Evolutionary conservation across 2,329 filamentous ascomycete species (phyloP).

Genomic region (Colletotrichum sp.): DNA sequence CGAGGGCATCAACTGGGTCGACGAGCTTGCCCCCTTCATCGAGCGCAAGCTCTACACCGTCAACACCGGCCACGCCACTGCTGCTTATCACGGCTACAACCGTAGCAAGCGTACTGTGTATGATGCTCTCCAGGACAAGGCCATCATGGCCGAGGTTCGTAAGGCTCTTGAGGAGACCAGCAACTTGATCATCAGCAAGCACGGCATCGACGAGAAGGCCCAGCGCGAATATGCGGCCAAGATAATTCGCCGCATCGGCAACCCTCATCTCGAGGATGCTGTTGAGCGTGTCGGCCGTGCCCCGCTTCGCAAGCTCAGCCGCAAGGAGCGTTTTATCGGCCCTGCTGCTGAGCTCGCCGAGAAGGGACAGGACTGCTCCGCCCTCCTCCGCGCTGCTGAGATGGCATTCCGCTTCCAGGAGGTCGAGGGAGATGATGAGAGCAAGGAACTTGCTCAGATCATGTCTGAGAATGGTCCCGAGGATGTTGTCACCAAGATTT

Average conservation of each 20-base stretch:
- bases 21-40: conserved; percentile 91
- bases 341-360: conserved; percentile 90
- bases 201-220: conserved; percentile 75
- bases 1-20: conserved; percentile 90
- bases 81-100: conserved; percentile 93
- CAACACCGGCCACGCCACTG: conserved; percentile 96
- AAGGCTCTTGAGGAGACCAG: conserved; percentile 86
- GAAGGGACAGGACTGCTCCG: conserved; percentile 72
- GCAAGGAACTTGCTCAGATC: conserved; percentile 81
- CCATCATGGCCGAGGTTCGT: conserved; percentile 81
- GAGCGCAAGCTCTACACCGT: conserved; percentile 99
- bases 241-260: conserved; percentile 92
- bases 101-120: conserved; percentile 86
- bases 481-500: conserved; percentile 80
- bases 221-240: conserved; percentile 89
- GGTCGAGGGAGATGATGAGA: conserved; percentile 90
- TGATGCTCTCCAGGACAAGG: conserved; percentile 81
- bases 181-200: conserved; percentile 83
- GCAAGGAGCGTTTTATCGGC: conserved; percentile 95
- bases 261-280: conserved; percentile 89
- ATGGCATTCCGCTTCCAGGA: conserved; percentile 96
- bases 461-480: conserved; percentile 76
- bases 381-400: conserved; percentile 83
- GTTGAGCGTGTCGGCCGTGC: conserved; percentile 96
- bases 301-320: conserved; percentile 89